Conservation (phyloP, 164 flowering plant species). For the Malania oleifera region DNA sequence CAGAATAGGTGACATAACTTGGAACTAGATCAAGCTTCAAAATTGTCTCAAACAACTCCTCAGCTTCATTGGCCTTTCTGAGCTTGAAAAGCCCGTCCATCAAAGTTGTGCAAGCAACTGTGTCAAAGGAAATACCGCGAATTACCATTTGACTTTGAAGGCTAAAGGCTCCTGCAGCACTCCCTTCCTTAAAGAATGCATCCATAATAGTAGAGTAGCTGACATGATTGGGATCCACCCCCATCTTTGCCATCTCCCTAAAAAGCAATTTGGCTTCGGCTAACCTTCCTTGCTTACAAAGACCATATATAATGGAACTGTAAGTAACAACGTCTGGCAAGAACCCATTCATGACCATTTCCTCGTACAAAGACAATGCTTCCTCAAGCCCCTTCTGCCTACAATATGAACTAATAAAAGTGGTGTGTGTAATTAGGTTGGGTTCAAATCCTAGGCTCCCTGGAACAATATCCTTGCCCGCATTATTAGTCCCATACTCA, state of each 20-base stretch:
- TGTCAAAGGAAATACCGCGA: slow-evolving; percentile 62
- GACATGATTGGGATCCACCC: slow-evolving; percentile 65
- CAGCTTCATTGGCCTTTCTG: slow-evolving; percentile 61
- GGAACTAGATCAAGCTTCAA: slow-evolving; percentile 36
- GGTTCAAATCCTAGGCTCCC: slow-evolving; percentile 23
- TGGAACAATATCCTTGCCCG: not conserved
- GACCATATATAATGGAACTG: slow-evolving; percentile 54
- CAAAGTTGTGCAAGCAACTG: slow-evolving; percentile 50
- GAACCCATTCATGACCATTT: slow-evolving; percentile 59
- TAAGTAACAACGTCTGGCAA: slow-evolving; percentile 74
- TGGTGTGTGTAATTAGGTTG: slow-evolving; percentile 60
- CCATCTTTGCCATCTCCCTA: slow-evolving; percentile 62
- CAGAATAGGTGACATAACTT: slow-evolving; percentile 56
- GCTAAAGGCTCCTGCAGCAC: slow-evolving; percentile 31
- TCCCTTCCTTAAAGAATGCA: slow-evolving; percentile 48
- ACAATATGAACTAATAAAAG: slow-evolving; percentile 49
- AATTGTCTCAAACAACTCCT: slow-evolving; percentile 42
- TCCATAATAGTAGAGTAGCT: slow-evolving; percentile 56
- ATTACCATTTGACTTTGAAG: slow-evolving; percentile 64
- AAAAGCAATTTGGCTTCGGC: slow-evolving; percentile 49
- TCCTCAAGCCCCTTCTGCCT: slow-evolving; percentile 42
- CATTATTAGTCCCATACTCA: slow-evolving; percentile 1
- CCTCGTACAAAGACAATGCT: slow-evolving; percentile 53
- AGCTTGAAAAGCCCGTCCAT: slow-evolving; percentile 79
- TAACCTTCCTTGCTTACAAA: slow-evolving; percentile 59